These are phyloP conservation scores for Chlorella sp. DNA, from an alignment of 139 green algal genomes.

Conservation along the genomic window DNA sequence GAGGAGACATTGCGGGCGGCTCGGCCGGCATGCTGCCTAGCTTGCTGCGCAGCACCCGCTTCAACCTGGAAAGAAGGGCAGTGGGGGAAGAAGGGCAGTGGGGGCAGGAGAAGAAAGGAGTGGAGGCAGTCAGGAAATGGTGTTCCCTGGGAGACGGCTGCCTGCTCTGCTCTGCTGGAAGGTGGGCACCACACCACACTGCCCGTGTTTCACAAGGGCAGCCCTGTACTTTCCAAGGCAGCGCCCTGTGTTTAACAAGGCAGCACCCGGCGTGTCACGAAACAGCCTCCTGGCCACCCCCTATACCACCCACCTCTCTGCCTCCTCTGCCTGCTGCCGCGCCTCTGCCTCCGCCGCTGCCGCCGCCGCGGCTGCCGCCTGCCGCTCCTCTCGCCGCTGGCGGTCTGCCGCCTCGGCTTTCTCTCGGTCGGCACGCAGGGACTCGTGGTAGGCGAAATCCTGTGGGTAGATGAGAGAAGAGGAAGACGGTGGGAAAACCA, in stretches of 20 bases:
- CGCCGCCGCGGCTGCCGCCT: conserved; percentile 14
- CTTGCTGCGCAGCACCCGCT: conserved; percentile 29
- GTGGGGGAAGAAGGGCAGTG: no score
- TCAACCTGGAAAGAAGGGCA: neutral
- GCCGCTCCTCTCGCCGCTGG: neutral
- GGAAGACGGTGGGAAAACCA: neutral
- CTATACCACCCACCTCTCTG: neutral
- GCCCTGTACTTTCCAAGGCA: neutral
- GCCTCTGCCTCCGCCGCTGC: conserved; percentile 14
- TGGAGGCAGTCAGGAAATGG: neutral
- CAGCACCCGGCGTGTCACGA: neutral
- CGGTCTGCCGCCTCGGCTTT: conserved; percentile 27
- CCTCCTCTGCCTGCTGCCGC: conserved; percentile 25
- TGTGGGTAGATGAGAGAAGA: neutral
- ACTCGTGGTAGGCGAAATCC: conserved; percentile 27
- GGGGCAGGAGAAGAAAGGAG: neutral
- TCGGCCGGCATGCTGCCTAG: conserved; percentile 57
- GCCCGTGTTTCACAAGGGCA: neutral
- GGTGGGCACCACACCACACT: no score
- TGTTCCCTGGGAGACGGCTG: neutral
- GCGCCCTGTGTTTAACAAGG: neutral
- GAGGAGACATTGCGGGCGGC: no score
- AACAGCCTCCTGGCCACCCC: neutral
- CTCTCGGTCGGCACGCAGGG: conserved; percentile 30
- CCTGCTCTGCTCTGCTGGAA: no score